These are phyloP conservation scores for Thelonectria blattea DNA, from an alignment of 2,329 filamentous ascomycete genomes.

Conservation along the genomic window DNA sequence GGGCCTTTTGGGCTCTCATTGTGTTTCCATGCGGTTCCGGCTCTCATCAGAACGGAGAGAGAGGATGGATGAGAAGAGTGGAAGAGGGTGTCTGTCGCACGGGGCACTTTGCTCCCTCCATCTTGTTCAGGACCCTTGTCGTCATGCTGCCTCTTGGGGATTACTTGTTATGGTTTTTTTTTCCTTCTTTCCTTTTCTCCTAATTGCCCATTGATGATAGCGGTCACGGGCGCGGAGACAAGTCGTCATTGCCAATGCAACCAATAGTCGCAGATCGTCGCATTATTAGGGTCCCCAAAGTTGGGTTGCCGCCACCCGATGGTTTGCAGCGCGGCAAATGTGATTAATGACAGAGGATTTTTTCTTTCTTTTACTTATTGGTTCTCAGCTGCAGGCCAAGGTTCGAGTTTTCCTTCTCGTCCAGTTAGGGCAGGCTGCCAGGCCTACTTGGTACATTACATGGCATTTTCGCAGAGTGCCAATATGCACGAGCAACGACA, in stretches of 20 bases:
- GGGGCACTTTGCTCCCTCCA: conserved; percentile 19
- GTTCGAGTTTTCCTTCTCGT: conserved; percentile 10
- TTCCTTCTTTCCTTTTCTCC: not conserved
- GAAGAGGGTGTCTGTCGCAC: conserved; percentile 18
- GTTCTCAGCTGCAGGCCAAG: not conserved
- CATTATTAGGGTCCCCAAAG: conserved; percentile 13
- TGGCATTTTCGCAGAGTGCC: conserved; percentile 9
- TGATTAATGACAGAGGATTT: conserved; percentile 5
- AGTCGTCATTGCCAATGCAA: conserved; percentile 23
- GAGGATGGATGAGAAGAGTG: not conserved
- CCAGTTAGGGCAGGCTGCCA: conserved; percentile 7
- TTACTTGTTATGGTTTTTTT: conserved; percentile 1
- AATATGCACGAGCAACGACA: conserved; percentile 21
- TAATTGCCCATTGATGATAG: conserved; percentile 10
- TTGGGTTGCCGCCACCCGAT: not conserved
- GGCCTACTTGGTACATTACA: not conserved
- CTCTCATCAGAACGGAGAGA: conserved; percentile 7
- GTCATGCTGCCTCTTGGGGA: conserved; percentile 19
- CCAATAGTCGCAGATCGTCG: conserved; percentile 29
- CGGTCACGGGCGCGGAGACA: conserved; percentile 21
- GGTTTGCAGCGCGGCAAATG: conserved; percentile 1
- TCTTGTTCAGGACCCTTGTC: conserved; percentile 19
- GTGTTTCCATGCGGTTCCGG: conserved; percentile 13
- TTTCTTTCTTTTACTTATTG: conserved; percentile 1
- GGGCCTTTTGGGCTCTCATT: conserved; percentile 9